phyloP scores from a whole-genome alignment of 2,329 filamentous ascomycete species.

The Cadophora gregata region DNA sequence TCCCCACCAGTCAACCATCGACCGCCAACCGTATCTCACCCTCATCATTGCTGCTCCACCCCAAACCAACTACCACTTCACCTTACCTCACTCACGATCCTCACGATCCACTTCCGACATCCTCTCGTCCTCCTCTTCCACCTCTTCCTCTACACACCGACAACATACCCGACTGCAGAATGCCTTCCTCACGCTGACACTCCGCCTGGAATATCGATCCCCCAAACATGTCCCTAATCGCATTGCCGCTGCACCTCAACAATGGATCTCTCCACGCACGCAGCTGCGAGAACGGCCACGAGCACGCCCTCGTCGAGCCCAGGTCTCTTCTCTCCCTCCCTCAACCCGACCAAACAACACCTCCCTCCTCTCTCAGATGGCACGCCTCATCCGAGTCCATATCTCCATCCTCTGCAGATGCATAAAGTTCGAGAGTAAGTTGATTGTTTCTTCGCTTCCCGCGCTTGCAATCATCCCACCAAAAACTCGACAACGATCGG shows the following conservation, averaged over 20 bases:
- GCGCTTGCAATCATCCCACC: constrained; percentile 9
- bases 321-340: constrained; percentile 63
- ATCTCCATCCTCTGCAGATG: constrained; percentile 72
- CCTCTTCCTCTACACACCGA: not conserved
- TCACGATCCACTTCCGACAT: not conserved
- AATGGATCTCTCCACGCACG: constrained; percentile 40
- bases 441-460: constrained; percentile 11
- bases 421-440: constrained; percentile 79
- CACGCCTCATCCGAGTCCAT: constrained; percentile 60
- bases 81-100: constrained; percentile 9
- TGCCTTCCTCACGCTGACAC: constrained; percentile 17
- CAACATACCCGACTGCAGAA: constrained; percentile 2
- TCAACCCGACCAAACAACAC: constrained; percentile 40
- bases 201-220: not conserved
- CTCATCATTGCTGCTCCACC: constrained; percentile 14
- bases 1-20: not conserved
- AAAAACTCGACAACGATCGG: not conserved
- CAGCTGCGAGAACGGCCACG: constrained; percentile 46
- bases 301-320: constrained; percentile 67
- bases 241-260: constrained; percentile 32
- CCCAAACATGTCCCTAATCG: constrained; percentile 32
- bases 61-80: constrained; percentile 13
- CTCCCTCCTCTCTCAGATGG: constrained; percentile 56
- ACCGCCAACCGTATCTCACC: constrained; percentile 21
- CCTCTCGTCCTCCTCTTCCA: not conserved